Conservation (phyloP, 192 early-diverging fungal species). For the Haplosporangium gracile region DNA sequence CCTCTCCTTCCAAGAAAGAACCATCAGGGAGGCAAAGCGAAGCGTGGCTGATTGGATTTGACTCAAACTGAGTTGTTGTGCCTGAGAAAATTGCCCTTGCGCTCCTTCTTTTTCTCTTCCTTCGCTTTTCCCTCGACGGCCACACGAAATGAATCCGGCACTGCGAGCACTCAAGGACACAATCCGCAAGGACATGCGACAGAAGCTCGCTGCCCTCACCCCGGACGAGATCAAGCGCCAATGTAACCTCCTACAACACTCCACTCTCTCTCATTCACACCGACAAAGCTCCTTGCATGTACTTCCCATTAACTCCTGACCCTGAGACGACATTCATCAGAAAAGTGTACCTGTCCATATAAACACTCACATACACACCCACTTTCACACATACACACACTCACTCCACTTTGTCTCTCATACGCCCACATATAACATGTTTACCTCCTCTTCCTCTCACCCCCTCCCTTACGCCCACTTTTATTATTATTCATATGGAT, state of each 20-base stretch:
- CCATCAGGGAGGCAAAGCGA: too few relatives aligned
- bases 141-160: slow-evolving; percentile 39
- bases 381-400: background rate
- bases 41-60: too few relatives aligned
- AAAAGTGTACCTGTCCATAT: background rate
- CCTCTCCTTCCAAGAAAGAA: too few relatives aligned
- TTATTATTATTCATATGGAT: background rate
- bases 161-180: slow-evolving; percentile 45
- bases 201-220: slow-evolving; percentile 26
- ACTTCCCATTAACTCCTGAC: background rate
- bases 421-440: background rate
- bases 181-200: slow-evolving; percentile 53
- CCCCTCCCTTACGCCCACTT: background rate
- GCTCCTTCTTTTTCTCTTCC: background rate
- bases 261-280: background rate
- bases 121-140: too few relatives aligned
- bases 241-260: slow-evolving; percentile 12
- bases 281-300: background rate
- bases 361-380: background rate
- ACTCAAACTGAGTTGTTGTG: background rate
- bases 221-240: slow-evolving; percentile 46
- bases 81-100: background rate
- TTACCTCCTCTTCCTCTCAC: background rate
- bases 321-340: background rate
- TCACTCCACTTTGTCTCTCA: background rate